A percentile compares a stretch with the other conserved stretches of the same genome.
Conservation (phyloP, 2,329 filamentous ascomycete genomes). For the Aureobasidium mangrovei region DNA sequence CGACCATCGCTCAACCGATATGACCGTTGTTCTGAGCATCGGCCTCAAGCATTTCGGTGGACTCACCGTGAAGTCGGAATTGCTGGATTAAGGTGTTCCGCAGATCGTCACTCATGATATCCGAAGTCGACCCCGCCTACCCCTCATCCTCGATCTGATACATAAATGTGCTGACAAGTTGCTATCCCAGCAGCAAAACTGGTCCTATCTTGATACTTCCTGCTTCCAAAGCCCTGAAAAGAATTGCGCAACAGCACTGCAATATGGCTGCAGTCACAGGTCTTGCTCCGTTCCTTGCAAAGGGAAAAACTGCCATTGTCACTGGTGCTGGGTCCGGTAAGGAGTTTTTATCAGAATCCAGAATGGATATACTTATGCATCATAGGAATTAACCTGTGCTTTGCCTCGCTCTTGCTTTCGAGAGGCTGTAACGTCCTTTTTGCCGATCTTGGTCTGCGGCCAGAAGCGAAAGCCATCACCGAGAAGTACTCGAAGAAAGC, state of each 20-base stretch:
- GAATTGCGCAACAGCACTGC: neutral
- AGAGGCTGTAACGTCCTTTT: constrained; percentile 41
- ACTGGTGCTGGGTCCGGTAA: constrained; percentile 39
- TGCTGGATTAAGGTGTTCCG: no score
- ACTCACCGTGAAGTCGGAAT: no score
- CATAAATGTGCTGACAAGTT: neutral
- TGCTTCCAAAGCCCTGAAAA: neutral
- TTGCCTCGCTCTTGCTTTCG: constrained; percentile 37
- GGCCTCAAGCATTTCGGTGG: no score
- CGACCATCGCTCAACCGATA: no score
- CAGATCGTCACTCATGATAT: neutral
- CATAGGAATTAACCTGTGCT: constrained; percentile 40
- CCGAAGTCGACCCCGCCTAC: neutral
- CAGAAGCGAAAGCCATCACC: constrained; percentile 38
- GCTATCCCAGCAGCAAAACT: neutral
- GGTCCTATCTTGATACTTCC: neutral
- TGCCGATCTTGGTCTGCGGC: constrained; percentile 39
- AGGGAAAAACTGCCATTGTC: constrained; percentile 40
- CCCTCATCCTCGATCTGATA: neutral
- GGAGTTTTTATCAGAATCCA: neutral
- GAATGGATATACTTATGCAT: neutral
- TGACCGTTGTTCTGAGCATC: no score
- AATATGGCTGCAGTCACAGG: neutral
- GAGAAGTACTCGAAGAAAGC: constrained; percentile 25
- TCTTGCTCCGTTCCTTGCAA: constrained; percentile 29